Evolutionary conservation across 192 early-diverging fungal genomes (phyloP).

Genomic region (Phycomyces nitens): DNA sequence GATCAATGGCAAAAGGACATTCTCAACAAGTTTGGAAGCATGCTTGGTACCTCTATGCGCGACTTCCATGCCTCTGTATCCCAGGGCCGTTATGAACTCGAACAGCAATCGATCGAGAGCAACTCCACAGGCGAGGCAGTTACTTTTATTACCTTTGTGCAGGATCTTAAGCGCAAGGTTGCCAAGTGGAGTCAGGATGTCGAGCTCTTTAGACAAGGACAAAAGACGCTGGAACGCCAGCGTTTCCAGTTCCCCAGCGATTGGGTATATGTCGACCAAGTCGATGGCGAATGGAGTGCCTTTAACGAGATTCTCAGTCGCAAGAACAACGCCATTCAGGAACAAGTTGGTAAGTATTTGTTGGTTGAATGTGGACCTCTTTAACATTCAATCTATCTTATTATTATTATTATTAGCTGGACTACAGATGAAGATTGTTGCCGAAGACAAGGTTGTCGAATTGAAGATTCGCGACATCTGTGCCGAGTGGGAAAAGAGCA

Average conservation of each 20-base stretch:
- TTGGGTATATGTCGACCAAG: conserved; percentile 93
- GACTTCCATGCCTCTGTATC: conserved; percentile 73
- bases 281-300: conserved; percentile 96
- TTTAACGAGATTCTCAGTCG: conserved; percentile 90
- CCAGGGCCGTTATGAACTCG: conserved; percentile 78
- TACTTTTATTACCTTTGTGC: conserved; percentile 91
- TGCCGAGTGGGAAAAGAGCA: conserved; percentile 91
- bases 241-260: conserved; percentile 92
- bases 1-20: conserved; percentile 98
- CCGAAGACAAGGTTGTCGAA: conserved; percentile 87
- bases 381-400: conserved; percentile 24
- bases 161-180: conserved; percentile 86
- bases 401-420: conserved; percentile 49
- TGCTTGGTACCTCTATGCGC: conserved; percentile 77
- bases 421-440: conserved; percentile 91
- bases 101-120: conserved; percentile 81
- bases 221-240: conserved; percentile 91
- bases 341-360: conserved; percentile 78
- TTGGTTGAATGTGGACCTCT: not conserved
- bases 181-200: conserved; percentile 77
- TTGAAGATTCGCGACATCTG: conserved; percentile 77
- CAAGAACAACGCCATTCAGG: conserved; percentile 90
- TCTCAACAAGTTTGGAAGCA: conserved; percentile 83
- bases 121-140: conserved; percentile 89
- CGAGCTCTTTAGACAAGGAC: conserved; percentile 83